Evolutionary conservation across 2,329 filamentous ascomycete genomes (phyloP).

Genomic region (Aspergillaceae sp.): DNA sequence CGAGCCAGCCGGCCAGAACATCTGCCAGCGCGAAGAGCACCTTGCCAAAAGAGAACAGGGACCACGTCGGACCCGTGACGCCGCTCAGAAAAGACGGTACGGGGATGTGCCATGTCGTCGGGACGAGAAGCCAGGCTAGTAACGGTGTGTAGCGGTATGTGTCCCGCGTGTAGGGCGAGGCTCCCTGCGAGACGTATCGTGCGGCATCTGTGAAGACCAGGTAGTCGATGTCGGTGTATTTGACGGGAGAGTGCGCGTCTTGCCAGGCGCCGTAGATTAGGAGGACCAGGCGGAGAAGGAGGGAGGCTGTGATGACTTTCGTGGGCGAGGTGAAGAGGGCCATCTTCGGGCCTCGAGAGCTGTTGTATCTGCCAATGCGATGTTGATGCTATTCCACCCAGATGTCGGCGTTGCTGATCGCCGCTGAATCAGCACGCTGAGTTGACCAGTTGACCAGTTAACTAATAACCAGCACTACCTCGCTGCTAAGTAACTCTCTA

Average conservation of each 20-base stretch:
- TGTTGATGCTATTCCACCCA: background rate
- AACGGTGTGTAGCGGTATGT: slow-evolving; percentile 97
- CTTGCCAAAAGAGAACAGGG: slow-evolving; percentile 70
- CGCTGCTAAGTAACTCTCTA: too few species aligned
- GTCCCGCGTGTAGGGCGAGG: slow-evolving; percentile 76
- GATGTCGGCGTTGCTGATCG: too few species aligned
- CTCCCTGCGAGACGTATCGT: slow-evolving; percentile 59
- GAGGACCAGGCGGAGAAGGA: slow-evolving; percentile 61
- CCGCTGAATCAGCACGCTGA: too few species aligned
- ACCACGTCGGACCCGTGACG: slow-evolving; percentile 4
- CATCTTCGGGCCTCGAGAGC: background rate
- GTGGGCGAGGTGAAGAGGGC: background rate
- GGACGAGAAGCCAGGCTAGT: slow-evolving; percentile 81
- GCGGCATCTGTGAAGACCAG: slow-evolving; percentile 95
- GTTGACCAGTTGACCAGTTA: too few species aligned
- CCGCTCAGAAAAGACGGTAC: too few species aligned
- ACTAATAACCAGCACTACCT: too few species aligned
- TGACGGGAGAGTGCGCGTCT: slow-evolving; percentile 81
- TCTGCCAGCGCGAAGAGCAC: slow-evolving; percentile 76
- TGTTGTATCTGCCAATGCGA: background rate
- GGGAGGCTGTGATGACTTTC: slow-evolving; percentile 12
- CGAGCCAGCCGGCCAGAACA: slow-evolving; percentile 72
- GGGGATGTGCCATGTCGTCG: slow-evolving; percentile 52
- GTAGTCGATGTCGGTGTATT: slow-evolving; percentile 99
- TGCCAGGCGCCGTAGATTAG: slow-evolving; percentile 87